A percentile compares a stretch with the other conserved stretches of the same genome.
phyloP scores from a whole-genome alignment of 2,329 filamentous ascomycete species.

The Camillea tinctor region DNA sequence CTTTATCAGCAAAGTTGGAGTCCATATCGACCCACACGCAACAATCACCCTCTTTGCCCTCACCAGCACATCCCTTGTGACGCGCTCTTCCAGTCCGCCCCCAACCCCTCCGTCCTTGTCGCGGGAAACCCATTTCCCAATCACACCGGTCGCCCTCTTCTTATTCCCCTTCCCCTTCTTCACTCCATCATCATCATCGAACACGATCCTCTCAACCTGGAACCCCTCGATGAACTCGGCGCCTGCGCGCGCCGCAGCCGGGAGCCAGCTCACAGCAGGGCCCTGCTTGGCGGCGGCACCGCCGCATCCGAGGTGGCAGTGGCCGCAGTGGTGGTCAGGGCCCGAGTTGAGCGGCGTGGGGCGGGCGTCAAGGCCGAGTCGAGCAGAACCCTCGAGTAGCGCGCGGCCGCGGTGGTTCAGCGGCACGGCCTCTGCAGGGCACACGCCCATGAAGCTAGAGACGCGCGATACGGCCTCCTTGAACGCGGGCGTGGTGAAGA shows the following conservation, averaged over 20 bases:
- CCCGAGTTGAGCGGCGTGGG: constrained; percentile 68
- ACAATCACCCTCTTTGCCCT: constrained; percentile 79
- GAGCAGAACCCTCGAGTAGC: constrained; percentile 63
- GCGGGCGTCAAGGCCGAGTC: constrained; percentile 62
- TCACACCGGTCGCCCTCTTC: constrained; percentile 66
- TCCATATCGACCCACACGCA: constrained; percentile 74
- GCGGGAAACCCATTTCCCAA: constrained; percentile 73
- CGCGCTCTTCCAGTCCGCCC: constrained; percentile 43
- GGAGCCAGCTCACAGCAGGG: constrained; percentile 65
- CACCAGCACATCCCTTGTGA: constrained; percentile 63
- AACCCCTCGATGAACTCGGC: constrained; percentile 70
- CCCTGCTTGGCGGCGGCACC: constrained; percentile 64
- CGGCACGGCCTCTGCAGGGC: constrained; percentile 41
- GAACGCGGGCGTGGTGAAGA: constrained; percentile 64
- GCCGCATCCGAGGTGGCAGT: constrained; percentile 43
- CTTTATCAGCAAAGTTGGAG: constrained; percentile 71
- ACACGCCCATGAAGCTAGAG: constrained; percentile 27
- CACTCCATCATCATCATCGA: constrained; percentile 50
- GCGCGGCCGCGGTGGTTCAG: constrained; percentile 64
- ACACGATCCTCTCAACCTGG: constrained; percentile 52
- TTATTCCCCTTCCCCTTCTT: background rate
- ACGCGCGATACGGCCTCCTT: constrained; percentile 59
- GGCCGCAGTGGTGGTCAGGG: constrained; percentile 59
- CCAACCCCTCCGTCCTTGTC: constrained; percentile 60
- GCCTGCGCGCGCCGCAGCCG: constrained; percentile 64